Evolutionary conservation across 768 basidiomycete genomes (phyloP), one percentile per base, ranked within the genome.

Genomic region (Tulasnella calospora): DNA sequence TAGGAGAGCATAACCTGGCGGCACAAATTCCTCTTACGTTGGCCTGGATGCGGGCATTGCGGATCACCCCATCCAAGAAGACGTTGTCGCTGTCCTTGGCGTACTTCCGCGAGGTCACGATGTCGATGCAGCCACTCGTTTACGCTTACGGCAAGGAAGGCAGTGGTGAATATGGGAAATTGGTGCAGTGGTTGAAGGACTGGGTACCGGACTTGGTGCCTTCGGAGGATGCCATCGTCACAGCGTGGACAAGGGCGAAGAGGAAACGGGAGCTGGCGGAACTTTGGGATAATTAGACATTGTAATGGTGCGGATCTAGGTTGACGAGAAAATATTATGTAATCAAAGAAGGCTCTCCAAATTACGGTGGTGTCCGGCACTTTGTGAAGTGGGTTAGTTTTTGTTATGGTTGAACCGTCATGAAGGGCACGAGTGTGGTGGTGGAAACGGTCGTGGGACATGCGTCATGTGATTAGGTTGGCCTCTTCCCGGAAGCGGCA

Each of bases 11-110:
- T 41, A 84, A 85, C 1, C 85, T 86, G 1, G 86, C 88, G 12
- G 82, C 84, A 0, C 92, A 94, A 83, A 90, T 95, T 38, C 91
- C 93, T 0, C 86, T 88, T 17, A 86, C 86, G 17, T 83, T 95
- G 0, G 89, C 88, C 27, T 94, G 94, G 93, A 94, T 94, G 93
- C 87, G 88, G 9, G 86, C 85, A 21, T 81, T 94, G 51, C 83
- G 83, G 0, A 84, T 94, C 15, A 51, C 73, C 61, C 93, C 93
- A 1, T 85, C 86, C n/a, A 83, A 82, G 36, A 83, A 86, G 55
- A 91, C 91, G 21, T 83, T 95, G 17, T 88, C 90, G 1, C 82
- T 90, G 0, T 89, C 90, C 30, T 82, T 95, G 73, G 89, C 90
- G 69, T 88, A 92, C 79, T 94, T 93, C 89, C 87, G 87, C 8